phyloP scores from a whole-genome alignment of 345 rosid genomes.

The Syzygium aromaticum region DNA sequence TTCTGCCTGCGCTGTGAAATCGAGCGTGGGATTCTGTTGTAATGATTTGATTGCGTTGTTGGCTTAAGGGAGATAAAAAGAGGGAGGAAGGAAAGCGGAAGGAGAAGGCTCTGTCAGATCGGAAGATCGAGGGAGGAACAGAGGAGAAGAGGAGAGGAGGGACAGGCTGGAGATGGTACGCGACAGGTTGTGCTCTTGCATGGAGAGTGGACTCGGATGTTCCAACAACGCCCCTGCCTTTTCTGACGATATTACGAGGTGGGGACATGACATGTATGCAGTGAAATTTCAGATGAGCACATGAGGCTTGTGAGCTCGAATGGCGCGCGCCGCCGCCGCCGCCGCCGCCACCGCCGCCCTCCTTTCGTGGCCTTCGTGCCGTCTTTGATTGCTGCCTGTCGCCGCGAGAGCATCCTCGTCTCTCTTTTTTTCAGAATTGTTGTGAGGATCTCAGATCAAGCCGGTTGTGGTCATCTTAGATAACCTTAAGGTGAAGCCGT shows the following conservation, averaged over 20 bases:
- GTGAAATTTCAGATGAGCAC: background rate
- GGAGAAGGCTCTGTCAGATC: background rate
- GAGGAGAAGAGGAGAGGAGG: background rate
- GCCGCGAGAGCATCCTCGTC: background rate
- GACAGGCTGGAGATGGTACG: background rate
- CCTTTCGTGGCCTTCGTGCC: background rate
- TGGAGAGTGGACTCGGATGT: background rate
- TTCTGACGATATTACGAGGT: background rate
- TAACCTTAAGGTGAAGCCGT: background rate
- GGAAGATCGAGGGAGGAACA: background rate
- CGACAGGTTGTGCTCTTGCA: background rate
- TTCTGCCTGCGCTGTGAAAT: background rate
- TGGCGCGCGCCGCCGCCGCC: background rate
- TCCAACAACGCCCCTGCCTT: background rate
- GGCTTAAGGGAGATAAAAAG: background rate
- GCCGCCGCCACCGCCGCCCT: too few species aligned
- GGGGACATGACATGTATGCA: background rate
- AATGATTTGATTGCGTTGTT: background rate
- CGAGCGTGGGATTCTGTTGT: background rate
- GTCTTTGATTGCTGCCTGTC: background rate
- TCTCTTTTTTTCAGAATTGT: background rate
- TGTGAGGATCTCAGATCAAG: background rate
- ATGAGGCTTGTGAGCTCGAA: background rate
- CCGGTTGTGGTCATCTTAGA: background rate
- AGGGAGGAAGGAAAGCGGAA: too few species aligned